Evolutionary conservation across 768 basidiomycete genomes (phyloP), one percentile per base, ranked within the genome.

Genomic region (Lactarius indigo): DNA sequence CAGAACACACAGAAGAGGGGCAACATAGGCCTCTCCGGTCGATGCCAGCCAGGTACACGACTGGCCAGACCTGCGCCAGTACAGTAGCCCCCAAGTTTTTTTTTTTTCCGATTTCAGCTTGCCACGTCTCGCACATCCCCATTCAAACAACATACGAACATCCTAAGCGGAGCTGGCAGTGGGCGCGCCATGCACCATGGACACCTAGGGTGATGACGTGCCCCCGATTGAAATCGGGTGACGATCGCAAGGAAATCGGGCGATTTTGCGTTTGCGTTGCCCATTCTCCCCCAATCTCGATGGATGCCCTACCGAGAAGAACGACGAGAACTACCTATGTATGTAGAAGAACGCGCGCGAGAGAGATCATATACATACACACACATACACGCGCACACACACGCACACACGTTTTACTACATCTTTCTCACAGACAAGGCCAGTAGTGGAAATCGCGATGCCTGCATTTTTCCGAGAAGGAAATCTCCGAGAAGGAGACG

Each of bases 191-290:
- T 15, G 20, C n/a, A n/a, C 3, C 35, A 35, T 35, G 17, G 41
- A 1, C 5, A 1, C 18, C 7, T 1, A 2, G 7, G 33, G 60
- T 33, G n/a, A 52, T 52, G 60, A 61, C 50, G 42, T 44, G 41
- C 42, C 39, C 26, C 61, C 39, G 42, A 64, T 64, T 61, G 55
- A 42, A 61, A 69, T 69, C 68, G 68, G 68, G 68, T 18, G 68
- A 58, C 65, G 68, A 69, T 69, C 68, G 62, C 59, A 59, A 10
- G 57, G 30, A 59, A 58, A 67, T 68, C 67, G 66, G 68, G 68
- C 66, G 62, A 56, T 69, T 69, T 69, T 59, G 54, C 58, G 57
- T 69, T 68, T 64, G 56, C 42, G 42, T 57, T 57, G 31, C 30
- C 31, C 37, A n/a, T 17, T 47, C 42, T 20, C 23, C 63, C 12